phyloP scores from a whole-genome alignment of 2,329 filamentous ascomycete species.

The Sarocladium strictum region DNA sequence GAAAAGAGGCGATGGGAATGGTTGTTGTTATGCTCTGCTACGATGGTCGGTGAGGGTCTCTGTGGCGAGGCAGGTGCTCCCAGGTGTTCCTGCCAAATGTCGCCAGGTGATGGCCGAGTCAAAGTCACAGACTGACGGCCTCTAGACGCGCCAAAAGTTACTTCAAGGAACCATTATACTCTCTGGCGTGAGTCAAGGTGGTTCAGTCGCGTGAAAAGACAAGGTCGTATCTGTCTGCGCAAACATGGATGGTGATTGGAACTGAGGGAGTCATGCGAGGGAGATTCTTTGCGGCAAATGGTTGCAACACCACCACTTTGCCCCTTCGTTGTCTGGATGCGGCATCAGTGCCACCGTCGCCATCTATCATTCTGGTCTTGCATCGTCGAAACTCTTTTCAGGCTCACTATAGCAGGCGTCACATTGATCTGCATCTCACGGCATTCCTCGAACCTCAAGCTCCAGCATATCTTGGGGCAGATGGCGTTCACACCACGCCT shows the following conservation, averaged over 20 bases:
- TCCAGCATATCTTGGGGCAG: background rate
- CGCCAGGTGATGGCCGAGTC: background rate
- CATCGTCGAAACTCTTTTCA: too few species aligned
- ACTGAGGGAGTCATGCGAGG: too few species aligned
- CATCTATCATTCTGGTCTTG: too few species aligned
- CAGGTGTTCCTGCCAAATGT: background rate
- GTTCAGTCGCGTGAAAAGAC: background rate
- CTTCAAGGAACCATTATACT: background rate
- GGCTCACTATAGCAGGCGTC: too few species aligned
- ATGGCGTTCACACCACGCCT: background rate
- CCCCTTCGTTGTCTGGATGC: too few species aligned
- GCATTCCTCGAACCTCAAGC: too few species aligned
- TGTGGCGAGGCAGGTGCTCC: background rate
- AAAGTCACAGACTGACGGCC: background rate
- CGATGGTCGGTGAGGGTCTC: background rate
- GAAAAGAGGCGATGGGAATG: background rate
- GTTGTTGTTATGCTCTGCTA: background rate
- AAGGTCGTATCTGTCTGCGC: background rate
- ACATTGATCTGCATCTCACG: too few species aligned
- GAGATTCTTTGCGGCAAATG: too few species aligned
- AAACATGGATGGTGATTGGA: too few species aligned
- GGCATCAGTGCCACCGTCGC: too few species aligned
- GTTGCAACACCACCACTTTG: too few species aligned
- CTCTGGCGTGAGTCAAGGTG: background rate
- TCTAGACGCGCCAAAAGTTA: background rate